Evolutionary conservation across 1,284 basidiomycete species (phyloP).

Genomic region (Boletus sp.): DNA sequence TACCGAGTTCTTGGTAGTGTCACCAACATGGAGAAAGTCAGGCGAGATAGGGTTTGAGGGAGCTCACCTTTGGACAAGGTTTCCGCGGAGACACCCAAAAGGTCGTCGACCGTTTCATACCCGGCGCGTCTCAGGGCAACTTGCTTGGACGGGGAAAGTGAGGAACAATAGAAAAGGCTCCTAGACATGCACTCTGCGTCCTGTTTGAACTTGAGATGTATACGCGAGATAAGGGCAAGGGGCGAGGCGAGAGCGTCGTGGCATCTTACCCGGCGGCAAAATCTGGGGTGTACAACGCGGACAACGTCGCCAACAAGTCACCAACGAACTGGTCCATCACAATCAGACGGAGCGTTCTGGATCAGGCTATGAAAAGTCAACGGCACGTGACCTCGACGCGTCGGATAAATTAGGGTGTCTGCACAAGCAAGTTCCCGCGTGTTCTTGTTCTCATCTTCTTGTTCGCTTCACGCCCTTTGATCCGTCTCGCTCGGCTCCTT

Average conservation of each 20-base stretch:
- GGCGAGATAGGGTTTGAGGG: constrained; percentile 1
- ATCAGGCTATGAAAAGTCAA: constrained; percentile 13
- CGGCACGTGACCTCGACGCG: constrained; percentile 35
- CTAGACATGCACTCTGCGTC: constrained; percentile 24
- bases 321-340: no score
- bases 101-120: constrained; percentile 48
- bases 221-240: constrained; percentile 2
- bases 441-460: constrained; percentile 10
- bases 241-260: constrained; percentile 1
- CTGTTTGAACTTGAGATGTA: neutral
- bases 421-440: constrained; percentile 14
- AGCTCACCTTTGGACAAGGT: constrained; percentile 42
- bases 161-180: constrained; percentile 29
- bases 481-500: constrained; percentile 14
- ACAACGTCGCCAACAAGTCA: neutral
- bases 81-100: constrained; percentile 39
- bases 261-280: constrained; percentile 9
- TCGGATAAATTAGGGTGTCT: constrained; percentile 28
- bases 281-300: constrained; percentile 10
- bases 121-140: constrained; percentile 44
- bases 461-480: constrained; percentile 23
- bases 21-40: neutral
- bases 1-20: constrained; percentile 41
- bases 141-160: constrained; percentile 27
- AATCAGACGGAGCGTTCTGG: neutral